Conservation (phyloP, 768 basidiomycete genomes). For the Trametes gibbosa region DNA sequence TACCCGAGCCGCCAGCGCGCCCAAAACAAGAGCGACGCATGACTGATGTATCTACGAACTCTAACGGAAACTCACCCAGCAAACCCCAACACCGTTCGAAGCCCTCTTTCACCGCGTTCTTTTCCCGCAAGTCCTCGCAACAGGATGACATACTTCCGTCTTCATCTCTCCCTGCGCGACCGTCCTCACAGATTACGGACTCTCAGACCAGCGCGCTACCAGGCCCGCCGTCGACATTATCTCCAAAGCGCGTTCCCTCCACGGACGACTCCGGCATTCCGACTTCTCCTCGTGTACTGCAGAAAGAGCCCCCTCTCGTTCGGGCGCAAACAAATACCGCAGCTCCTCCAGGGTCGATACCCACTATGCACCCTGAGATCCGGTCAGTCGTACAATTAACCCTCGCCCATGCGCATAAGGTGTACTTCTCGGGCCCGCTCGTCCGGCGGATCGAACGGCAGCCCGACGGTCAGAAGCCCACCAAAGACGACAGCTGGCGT, state of each 20-base stretch:
- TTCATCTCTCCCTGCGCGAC: constrained; percentile 4
- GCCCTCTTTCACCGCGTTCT: constrained; percentile 19
- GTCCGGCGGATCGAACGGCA: constrained; percentile 75
- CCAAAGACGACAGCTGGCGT: constrained; percentile 76
- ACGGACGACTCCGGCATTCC: background rate
- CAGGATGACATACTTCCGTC: background rate
- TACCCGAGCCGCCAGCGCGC: background rate
- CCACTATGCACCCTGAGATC: constrained; percentile 71
- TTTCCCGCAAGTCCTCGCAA: constrained; percentile 16
- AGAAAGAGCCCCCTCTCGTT: constrained; percentile 12
- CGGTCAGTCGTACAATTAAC: constrained; percentile 75
- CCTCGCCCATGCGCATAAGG: constrained; percentile 75
- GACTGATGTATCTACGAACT: background rate
- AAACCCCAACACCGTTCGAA: constrained; percentile 17
- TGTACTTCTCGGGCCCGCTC: constrained; percentile 85
- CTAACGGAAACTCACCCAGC: background rate
- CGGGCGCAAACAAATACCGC: constrained; percentile 8
- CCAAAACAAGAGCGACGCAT: constrained; percentile 3
- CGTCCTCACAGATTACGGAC: background rate
- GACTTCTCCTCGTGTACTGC: constrained; percentile 5
- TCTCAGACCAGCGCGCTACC: background rate
- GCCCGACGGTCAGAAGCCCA: constrained; percentile 66
- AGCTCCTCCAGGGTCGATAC: constrained; percentile 1
- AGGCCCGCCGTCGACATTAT: background rate
- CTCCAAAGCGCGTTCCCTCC: constrained; percentile 6